A percentile compares a stretch with the other conserved stretches of the same genome.
Evolutionary conservation across 805 yeast species (phyloP).

Genomic region (Cephaloascus albidus): DNA sequence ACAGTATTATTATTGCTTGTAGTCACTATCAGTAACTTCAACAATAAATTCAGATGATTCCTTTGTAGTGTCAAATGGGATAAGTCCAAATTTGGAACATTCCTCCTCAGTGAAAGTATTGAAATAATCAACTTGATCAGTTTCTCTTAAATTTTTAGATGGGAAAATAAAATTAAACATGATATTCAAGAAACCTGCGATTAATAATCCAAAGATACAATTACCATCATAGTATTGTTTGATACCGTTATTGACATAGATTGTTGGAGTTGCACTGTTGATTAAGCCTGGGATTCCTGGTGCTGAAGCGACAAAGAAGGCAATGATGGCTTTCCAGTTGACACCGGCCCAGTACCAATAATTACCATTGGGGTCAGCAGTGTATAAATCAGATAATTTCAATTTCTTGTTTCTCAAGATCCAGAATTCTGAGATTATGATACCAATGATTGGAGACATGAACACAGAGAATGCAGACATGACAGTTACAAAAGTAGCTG

Average conservation of each 20-base stretch:
- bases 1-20: too few relatives aligned
- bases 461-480: conserved; percentile 26
- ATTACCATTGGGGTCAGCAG: conserved; percentile 16
- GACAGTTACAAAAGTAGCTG: conserved; percentile 22
- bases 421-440: conserved; percentile 26
- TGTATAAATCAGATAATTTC: conserved; percentile 30
- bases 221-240: conserved; percentile 33
- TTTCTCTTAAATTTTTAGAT: conserved; percentile 15
- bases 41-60: too few relatives aligned
- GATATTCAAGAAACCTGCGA: conserved; percentile 27
- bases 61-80: too few relatives aligned
- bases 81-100: conserved; percentile 14
- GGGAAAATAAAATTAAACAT: conserved; percentile 24
- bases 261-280: conserved; percentile 18
- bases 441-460: conserved; percentile 23
- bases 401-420: conserved; percentile 25
- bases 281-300: conserved; percentile 44
- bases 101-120: conserved; percentile 26
- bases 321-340: conserved; percentile 29
- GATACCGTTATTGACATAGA: conserved; percentile 22
- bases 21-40: too few relatives aligned
- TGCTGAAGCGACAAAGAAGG: conserved; percentile 29
- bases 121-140: conserved; percentile 30
- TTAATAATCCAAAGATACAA: conserved; percentile 28
- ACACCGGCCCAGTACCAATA: conserved; percentile 34